Evolutionary conservation across 129 eudicot species (phyloP).

Genomic region (Pittosporum tobira): DNA sequence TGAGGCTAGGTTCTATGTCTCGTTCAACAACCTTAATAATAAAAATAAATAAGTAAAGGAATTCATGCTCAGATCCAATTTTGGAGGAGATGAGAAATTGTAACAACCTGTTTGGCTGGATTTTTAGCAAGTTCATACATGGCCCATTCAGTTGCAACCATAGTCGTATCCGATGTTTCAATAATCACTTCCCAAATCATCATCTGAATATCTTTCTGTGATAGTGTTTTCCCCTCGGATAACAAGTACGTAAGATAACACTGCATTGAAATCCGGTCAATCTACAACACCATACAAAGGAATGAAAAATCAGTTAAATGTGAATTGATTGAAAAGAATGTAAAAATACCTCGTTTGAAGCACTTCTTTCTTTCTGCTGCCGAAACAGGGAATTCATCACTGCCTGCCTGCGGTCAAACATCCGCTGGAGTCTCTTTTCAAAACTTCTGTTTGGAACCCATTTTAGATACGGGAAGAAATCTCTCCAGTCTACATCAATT

Average conservation of each 20-base stretch:
- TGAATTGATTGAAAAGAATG: neutral
- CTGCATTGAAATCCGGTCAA: constrained; percentile 8
- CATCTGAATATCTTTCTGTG: constrained; percentile 37
- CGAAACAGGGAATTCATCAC: constrained; percentile 50
- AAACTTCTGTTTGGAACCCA: constrained; percentile 56
- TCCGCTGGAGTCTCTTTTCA: constrained; percentile 35
- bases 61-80: neutral
- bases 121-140: constrained; percentile 55
- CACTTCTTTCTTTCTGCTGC: constrained; percentile 34
- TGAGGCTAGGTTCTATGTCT: too few species aligned
- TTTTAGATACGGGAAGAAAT: constrained; percentile 59
- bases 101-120: constrained; percentile 39
- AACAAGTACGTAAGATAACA: constrained; percentile 49
- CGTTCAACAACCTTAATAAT: too few species aligned
- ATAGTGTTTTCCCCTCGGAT: constrained; percentile 37
- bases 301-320: neutral
- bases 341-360: constrained; percentile 38
- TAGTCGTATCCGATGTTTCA: constrained; percentile 57
- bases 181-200: constrained; percentile 62
- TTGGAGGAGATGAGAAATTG: neutral
- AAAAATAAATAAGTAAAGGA: too few species aligned
- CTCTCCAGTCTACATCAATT: constrained; percentile 73
- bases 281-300: neutral
- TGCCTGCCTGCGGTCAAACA: constrained; percentile 41
- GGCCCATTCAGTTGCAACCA: constrained; percentile 73